Base-by-base conservation (phyloP, 225 moss, liverwort and hornwort species). In the Polytrichum formosum region DNA sequence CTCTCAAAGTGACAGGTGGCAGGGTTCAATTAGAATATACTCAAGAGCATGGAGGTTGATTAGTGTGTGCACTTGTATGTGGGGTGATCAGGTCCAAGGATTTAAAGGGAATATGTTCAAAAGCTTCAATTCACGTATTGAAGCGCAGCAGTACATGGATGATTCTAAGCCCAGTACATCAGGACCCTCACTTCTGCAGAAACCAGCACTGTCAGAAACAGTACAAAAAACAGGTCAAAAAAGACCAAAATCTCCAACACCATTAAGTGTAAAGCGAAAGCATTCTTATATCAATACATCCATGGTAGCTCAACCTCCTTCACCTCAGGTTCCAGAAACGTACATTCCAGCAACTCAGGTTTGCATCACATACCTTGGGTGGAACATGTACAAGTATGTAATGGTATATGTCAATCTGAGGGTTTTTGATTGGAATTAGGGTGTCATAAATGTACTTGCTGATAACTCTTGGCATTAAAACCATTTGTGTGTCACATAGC, bases 141-240 rank as follows among this genome's bases (percentile, higher is more conserved):
- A 90, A 72, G 95, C 93, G 5, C 84, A 95, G 75, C 76, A 85
- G 54, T 88, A 85, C 61, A 64, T 95, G 81, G 68, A 9, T 76
- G 60, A 35, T n/a, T 22, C 59, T 21, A 53, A 68, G 65, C n/a
- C 46, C 69, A 74, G 67, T 59, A 62, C 76, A 58, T 69, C 76
- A 13, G 67, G 54, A 26, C 67, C 66, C 28, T 27, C 77, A 54
- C 19, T 79, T 28, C 29, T 79, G 25, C 68, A 75, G 37, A 59
- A 74, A 19, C 70, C 74, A 17, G 26, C 66, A 6, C 20, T 31
- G 6, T 37, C 75, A 0, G 73, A 67, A 69, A 19, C 69, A 58
- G 53, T 70, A 61, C 30, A 62, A 31, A 82, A 66, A 69, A 19
- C 66, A 54, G 31, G 64, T 65, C 22, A 62, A 27, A 82, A 56